Conservation (phyloP, 768 basidiomycete genomes). For the Coprinellus micaceus region DNA sequence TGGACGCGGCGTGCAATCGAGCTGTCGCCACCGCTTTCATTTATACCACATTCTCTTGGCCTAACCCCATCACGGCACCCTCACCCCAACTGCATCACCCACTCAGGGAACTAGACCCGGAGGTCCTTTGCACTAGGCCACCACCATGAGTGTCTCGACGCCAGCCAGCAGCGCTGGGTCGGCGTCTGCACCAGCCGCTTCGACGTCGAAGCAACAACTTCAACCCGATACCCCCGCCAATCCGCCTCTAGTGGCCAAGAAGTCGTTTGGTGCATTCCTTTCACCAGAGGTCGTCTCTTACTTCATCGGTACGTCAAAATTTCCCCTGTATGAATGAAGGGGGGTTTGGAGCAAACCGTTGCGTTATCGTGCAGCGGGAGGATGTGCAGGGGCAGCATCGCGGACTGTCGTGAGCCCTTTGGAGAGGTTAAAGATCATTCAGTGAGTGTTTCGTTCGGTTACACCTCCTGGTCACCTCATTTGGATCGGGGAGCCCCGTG, state of each 20-base stretch:
- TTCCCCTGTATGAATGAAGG: not conserved
- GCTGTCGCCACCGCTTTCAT: not conserved
- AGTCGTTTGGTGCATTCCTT: slow-evolving; percentile 19
- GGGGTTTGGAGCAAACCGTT: slow-evolving; percentile 10
- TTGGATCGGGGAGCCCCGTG: not conserved
- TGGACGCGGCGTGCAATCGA: not conserved
- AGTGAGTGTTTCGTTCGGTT: slow-evolving; percentile 63
- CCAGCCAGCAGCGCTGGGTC: not conserved
- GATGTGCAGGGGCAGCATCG: slow-evolving; percentile 64
- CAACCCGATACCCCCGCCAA: not conserved
- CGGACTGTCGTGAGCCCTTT: slow-evolving; percentile 90
- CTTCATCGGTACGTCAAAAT: slow-evolving; percentile 34
- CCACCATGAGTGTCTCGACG: slow-evolving; percentile 8
- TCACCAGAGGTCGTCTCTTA: slow-evolving; percentile 41
- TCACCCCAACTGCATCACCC: not conserved
- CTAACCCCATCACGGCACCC: not conserved
- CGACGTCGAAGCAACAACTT: not conserved
- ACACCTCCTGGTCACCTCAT: slow-evolving; percentile 7
- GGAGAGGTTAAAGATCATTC: slow-evolving; percentile 93
- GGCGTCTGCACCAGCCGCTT: not conserved
- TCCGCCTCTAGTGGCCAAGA: not conserved
- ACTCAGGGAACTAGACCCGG: not conserved
- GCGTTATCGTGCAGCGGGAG: slow-evolving; percentile 38
- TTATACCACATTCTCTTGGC: not conserved
- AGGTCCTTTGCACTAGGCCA: not conserved